Evolutionary conservation across 805 yeast species (phyloP), one percentile per base, ranked within the genome.

Genomic region (Suhomyces pyralidae): DNA sequence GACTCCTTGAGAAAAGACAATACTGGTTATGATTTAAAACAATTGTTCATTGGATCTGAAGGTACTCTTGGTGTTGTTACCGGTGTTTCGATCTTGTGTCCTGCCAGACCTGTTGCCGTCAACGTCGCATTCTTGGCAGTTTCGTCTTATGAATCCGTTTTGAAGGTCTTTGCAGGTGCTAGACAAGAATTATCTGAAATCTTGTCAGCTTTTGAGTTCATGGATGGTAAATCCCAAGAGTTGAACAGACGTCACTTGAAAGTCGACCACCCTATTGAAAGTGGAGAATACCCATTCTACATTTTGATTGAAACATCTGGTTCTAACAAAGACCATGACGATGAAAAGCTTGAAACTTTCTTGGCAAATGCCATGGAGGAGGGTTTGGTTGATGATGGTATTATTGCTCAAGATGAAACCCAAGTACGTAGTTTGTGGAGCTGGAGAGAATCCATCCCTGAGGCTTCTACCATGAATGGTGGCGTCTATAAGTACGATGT

Each of bases 401-500:
- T 90, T 40, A 88, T 94, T 58, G 97, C 99, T 7, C 97, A 91
- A 69, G 97, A 92, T 68, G 97, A 90, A 72, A 78, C 94, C 1
- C 98, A 94, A 70, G 71, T 89, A 54, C 78, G 77, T 55, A 84
- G 83, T 51, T 79, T 94, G 61, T 94, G 99, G 99, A 76, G 84
- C 32, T 94, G 98, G 98, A 85, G 99, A 74, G 99, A 94, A 72
- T 81, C 86, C 56, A 83, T 93, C 57, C 90, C 97, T 40, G 99
- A 94, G 73, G 92, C 97, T 6, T 80, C 89, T 6, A 86, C 88
- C 48, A 79, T 81, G 55, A 84, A 79, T 36, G 98, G 99, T 49
- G 99, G 98, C 61, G 97, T 93, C 49, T 94, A 93, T 77, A 94
- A 94, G 74, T 94, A 94, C 66, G 99, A 94, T 62, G 97, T 94